Conservation (phyloP, 2,329 filamentous ascomycete genomes). For the Fusarium sp. region DNA sequence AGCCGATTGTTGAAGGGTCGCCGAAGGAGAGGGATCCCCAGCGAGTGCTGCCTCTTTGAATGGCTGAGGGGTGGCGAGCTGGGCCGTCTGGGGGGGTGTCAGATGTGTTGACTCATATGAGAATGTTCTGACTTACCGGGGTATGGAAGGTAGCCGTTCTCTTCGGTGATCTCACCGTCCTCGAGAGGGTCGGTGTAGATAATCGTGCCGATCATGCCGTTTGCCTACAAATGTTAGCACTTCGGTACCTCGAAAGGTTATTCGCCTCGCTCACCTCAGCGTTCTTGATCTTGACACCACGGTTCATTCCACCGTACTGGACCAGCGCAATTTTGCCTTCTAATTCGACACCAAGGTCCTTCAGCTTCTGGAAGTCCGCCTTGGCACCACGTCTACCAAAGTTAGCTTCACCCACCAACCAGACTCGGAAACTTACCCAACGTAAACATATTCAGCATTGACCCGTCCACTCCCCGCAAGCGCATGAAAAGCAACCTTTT, state of each 20-base stretch:
- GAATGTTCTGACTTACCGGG: too few relatives aligned
- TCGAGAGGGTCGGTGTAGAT: conserved; percentile 22
- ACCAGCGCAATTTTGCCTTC: conserved; percentile 23
- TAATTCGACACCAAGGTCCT: conserved; percentile 22
- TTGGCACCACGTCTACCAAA: conserved; percentile 3
- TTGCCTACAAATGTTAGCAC: too few relatives aligned
- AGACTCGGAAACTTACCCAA: too few relatives aligned
- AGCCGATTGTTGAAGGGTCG: conserved; percentile 36
- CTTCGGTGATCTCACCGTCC: conserved; percentile 32
- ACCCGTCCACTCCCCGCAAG: conserved; percentile 11
- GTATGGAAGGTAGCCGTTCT: conserved; percentile 24
- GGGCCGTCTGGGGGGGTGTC: too few relatives aligned
- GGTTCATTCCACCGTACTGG: conserved; percentile 25
- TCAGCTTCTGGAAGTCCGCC: conserved; percentile 16
- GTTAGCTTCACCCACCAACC: fast-evolving
- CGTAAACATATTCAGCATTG: conserved; percentile 30
- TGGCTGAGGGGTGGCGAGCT: conserved; percentile 31
- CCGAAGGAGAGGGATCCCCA: conserved; percentile 38
- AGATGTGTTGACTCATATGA: too few relatives aligned
- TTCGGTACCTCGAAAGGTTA: too few relatives aligned
- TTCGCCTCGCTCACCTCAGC: too few relatives aligned
- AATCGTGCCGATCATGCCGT: conserved; percentile 30
- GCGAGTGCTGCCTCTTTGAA: conserved; percentile 33
- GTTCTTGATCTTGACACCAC: conserved; percentile 36
- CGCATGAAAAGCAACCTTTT: conserved; percentile 21